phyloP scores from a whole-genome alignment of 305 asterid genomes.

The Fraxinus sp. region DNA sequence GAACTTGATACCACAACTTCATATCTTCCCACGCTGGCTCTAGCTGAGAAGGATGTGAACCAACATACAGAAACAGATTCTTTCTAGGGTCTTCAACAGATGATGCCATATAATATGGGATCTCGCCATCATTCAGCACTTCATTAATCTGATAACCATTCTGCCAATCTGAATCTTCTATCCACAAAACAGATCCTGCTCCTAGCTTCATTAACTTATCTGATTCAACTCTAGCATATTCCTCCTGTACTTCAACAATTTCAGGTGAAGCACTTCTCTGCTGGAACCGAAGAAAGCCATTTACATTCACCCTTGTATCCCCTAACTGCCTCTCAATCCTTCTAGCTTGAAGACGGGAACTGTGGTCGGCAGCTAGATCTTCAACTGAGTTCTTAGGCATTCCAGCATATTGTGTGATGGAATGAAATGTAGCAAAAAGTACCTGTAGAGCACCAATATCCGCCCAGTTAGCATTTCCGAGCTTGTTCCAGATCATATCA shows the following conservation, averaged over 20 bases:
- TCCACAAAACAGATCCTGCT: conserved; percentile 58
- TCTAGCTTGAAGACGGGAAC: conserved; percentile 84
- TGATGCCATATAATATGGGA: conserved; percentile 55
- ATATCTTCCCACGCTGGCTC: conserved; percentile 99
- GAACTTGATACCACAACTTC: conserved; percentile 94
- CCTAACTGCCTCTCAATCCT: conserved; percentile 75
- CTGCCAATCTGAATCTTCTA: conserved; percentile 73
- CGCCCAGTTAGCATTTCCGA: conserved; percentile 96
- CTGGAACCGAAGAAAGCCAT: conserved; percentile 63
- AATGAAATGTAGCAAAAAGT: conserved; percentile 87
- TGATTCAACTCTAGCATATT: conserved; percentile 49
- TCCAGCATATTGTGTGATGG: conserved; percentile 76
- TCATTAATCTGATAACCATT: conserved; percentile 64
- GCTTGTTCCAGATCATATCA: conserved; percentile 93
- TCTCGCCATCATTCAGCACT: conserved; percentile 65
- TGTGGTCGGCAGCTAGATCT: conserved; percentile 94
- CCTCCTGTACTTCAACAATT: conserved; percentile 87
- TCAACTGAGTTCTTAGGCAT: conserved; percentile 68
- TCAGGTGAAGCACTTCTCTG: conserved; percentile 78
- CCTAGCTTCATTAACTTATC: conserved; percentile 61
- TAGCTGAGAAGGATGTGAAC: conserved; percentile 84
- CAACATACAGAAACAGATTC: conserved; percentile 62
- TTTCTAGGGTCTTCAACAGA: conserved; percentile 59
- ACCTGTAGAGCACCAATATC: conserved; percentile 91
- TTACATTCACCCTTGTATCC: conserved; percentile 52